Evolutionary conservation across 1,139 yeast species (phyloP).

Genomic region (Candida tropicalis): DNA sequence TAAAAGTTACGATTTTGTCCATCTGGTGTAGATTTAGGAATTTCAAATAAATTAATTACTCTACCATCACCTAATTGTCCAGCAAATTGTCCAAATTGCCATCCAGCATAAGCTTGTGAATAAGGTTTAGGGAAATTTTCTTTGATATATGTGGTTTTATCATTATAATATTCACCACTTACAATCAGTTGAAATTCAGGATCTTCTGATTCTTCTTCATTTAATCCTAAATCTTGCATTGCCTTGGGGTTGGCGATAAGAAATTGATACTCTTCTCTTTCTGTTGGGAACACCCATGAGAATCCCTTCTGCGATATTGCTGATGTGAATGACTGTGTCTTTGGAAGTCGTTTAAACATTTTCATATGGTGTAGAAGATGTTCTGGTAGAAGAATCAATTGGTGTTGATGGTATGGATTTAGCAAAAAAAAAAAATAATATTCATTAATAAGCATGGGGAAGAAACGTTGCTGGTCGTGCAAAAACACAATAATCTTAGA

Average conservation of each 20-base stretch:
- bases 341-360: too few species aligned
- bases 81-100: constrained; percentile 95
- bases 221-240: constrained; percentile 60
- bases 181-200: constrained; percentile 57
- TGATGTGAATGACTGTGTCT: too few species aligned
- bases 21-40: constrained; percentile 39
- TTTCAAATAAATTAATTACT: constrained; percentile 78
- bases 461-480: too few species aligned
- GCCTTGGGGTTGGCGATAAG: constrained; percentile 66
- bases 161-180: constrained; percentile 56
- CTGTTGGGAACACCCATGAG: constrained; percentile 70
- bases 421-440: too few species aligned
- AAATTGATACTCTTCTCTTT: constrained; percentile 54
- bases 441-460: too few species aligned
- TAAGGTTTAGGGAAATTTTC: constrained; percentile 68
- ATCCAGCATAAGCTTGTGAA: constrained; percentile 92
- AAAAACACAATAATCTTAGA: too few species aligned
- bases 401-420: too few species aligned
- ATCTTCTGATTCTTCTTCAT: constrained; percentile 30
- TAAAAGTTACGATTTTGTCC: constrained; percentile 35
- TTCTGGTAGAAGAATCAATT: too few species aligned
- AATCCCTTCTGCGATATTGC: constrained; percentile 65
- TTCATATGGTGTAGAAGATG: too few species aligned
- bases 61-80: constrained; percentile 98
- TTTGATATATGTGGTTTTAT: constrained; percentile 28